Evolutionary conservation across 2,329 filamentous ascomycete species (phyloP).

Genomic region (Trichoderma sp.): DNA sequence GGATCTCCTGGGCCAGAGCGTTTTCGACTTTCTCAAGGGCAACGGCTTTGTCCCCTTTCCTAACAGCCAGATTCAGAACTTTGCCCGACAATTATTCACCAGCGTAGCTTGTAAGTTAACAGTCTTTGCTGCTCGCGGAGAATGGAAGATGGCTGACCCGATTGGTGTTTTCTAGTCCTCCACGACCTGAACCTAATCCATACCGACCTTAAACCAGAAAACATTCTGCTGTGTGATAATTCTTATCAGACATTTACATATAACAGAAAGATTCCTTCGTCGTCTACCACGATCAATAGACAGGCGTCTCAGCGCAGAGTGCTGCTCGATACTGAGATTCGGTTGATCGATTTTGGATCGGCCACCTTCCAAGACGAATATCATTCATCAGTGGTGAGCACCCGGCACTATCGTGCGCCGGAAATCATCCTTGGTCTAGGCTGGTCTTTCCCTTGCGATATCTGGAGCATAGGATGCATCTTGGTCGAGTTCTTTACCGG

Average conservation of each 20-base stretch:
- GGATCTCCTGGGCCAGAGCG: constrained; percentile 84
- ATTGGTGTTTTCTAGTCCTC: constrained; percentile 62
- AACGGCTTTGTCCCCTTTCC: constrained; percentile 96
- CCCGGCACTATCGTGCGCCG: constrained; percentile 69
- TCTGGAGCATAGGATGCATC: constrained; percentile 76
- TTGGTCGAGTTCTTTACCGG: constrained; percentile 74
- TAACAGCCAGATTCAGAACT: constrained; percentile 96
- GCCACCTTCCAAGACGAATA: constrained; percentile 75
- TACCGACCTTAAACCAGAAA: constrained; percentile 75
- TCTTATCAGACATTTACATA: constrained; percentile 72
- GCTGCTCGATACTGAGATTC: constrained; percentile 69
- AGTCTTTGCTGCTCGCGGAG: neutral
- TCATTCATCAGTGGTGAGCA: constrained; percentile 72
- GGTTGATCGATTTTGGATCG: constrained; percentile 72
- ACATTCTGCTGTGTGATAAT: constrained; percentile 68
- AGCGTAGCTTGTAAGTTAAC: constrained; percentile 86
- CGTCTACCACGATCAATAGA: constrained; percentile 61
- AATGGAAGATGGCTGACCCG: constrained; percentile 1
- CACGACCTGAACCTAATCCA: constrained; percentile 98
- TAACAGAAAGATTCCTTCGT: constrained; percentile 70
- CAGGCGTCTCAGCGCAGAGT: constrained; percentile 67
- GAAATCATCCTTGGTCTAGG: constrained; percentile 72
- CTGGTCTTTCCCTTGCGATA: constrained; percentile 73
- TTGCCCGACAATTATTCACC: constrained; percentile 94
- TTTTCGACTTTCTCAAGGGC: constrained; percentile 96